Evolutionary conservation across 1,139 yeast species (phyloP).

Genomic region (Saccharomyces pastorianus): DNA sequence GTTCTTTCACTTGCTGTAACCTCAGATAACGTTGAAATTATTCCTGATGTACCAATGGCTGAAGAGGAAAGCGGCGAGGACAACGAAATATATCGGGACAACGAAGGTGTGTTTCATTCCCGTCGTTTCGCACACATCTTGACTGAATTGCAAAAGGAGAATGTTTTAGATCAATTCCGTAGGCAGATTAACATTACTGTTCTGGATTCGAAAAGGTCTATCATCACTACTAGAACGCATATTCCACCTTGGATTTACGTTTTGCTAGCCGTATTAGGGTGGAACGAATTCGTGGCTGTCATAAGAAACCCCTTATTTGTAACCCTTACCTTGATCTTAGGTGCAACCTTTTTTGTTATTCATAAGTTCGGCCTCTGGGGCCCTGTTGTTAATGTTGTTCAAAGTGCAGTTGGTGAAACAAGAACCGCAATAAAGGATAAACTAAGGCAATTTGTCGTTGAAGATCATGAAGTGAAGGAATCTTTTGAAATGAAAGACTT

Average conservation of each 20-base stretch:
- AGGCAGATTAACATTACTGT: slow-evolving; percentile 74
- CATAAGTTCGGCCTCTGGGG: slow-evolving; percentile 67
- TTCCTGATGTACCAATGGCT: slow-evolving; percentile 43
- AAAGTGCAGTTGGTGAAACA: slow-evolving; percentile 52
- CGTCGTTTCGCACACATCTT: slow-evolving; percentile 51
- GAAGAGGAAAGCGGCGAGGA: slow-evolving; percentile 39
- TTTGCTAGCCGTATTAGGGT: slow-evolving; percentile 69
- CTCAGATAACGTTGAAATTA: slow-evolving; percentile 43
- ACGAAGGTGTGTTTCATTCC: slow-evolving; percentile 28
- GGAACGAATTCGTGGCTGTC: slow-evolving; percentile 92
- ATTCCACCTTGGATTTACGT: slow-evolving; percentile 79
- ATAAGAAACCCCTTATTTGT: slow-evolving; percentile 75
- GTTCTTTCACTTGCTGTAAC: slow-evolving; percentile 50
- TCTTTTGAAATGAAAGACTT: slow-evolving; percentile 13
- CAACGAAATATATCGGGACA: slow-evolving; percentile 34
- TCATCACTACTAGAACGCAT: slow-evolving; percentile 60
- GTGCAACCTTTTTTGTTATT: slow-evolving; percentile 59
- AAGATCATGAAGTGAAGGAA: slow-evolving; percentile 19
- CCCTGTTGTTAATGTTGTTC: slow-evolving; percentile 58
- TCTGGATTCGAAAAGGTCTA: slow-evolving; percentile 76
- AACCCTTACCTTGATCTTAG: slow-evolving; percentile 44
- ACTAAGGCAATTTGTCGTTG: slow-evolving; percentile 34
- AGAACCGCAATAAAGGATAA: slow-evolving; percentile 50
- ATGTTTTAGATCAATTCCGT: slow-evolving; percentile 54
- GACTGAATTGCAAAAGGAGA: slow-evolving; percentile 48